Evolutionary conservation across 2,329 filamentous ascomycete genomes (phyloP), one percentile per base, ranked within the genome.

Genomic region (Cladosporium sp.): DNA sequence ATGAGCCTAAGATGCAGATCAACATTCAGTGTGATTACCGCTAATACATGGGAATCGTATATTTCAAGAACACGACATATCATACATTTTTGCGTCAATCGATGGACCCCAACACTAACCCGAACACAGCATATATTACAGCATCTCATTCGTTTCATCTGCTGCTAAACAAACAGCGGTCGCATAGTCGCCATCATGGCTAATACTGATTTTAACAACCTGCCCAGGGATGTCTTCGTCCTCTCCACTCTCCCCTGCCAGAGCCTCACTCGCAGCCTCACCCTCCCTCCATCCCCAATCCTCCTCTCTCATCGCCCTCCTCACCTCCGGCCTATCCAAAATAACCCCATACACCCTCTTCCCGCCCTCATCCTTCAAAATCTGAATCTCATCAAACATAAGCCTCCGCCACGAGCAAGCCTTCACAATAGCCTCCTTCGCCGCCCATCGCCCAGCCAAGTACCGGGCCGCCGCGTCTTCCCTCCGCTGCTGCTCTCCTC

Each of bases 121-220:
- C 39, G 39, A 21, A 46, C 1, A 21, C n/a, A 46, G 10, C 8
- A 21, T 46, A 11, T 46, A 10, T 46, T 23, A 46, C 10, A 46
- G 21, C n/a, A n/a, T 46, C 21, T 8, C 25, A 54, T 28, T 46
- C 7, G 56, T 25, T n/a, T 65, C 69, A 16, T 67, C 66, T 5
- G 76, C 75, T n/a, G 85, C 87, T 36, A 92, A 69, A 68, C 89
- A 91, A 0, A 89, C 82, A 7, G 90, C 90, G 23, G 85, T 88
- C 11, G 92, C 92, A 78, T 93, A 96, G 8, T 92, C 89, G 1
- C 86, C 89, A 76, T 97, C 93, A 76, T 97, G 93, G 72, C 90
- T 95, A 71, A 97, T 96, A 66, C 90, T 94, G 53, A 97, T 75
- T 72, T 86, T 82, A 16, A 88, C 92, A 58, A 87, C 81, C 69